A percentile compares a stretch with the other conserved stretches of the same genome.
Conservation (phyloP, 345 rosid genomes). For the Euphorbia peplus region DNA sequence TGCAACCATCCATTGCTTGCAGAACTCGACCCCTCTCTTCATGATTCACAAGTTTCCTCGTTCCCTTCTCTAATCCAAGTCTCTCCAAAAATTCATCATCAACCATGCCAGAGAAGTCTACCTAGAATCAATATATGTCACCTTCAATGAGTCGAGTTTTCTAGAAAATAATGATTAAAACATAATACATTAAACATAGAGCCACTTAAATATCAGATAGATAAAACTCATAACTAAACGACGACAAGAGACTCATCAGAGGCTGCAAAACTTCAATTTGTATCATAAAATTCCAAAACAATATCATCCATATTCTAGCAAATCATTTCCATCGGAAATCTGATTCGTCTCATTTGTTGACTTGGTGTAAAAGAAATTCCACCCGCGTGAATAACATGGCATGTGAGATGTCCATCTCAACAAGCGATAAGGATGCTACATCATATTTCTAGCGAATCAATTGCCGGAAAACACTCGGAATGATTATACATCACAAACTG, state of each 20-base stretch:
- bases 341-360: too few species aligned
- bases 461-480: too few species aligned
- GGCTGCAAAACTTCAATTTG: neutral
- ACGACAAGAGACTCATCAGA: neutral
- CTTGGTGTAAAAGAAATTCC: too few species aligned
- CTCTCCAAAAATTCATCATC: slow-evolving; percentile 71
- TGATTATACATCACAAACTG: too few species aligned
- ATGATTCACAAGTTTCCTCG: slow-evolving; percentile 85
- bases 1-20: slow-evolving; percentile 98
- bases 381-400: too few species aligned
- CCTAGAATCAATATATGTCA: slow-evolving; percentile 41
- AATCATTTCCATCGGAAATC: too few species aligned
- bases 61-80: slow-evolving; percentile 76
- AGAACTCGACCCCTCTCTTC: slow-evolving; percentile 90
- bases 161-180: neutral
- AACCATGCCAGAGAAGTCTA: slow-evolving; percentile 89
- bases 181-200: neutral
- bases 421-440: too few species aligned
- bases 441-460: too few species aligned
- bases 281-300: too few species aligned
- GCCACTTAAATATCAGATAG: neutral
- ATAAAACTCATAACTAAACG: neutral
- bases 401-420: too few species aligned
- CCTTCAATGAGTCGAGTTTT: neutral
- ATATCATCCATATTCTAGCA: too few species aligned